phyloP scores from a whole-genome alignment of 352 stramenopile species.

The Globisporangium orthogonon region DNA sequence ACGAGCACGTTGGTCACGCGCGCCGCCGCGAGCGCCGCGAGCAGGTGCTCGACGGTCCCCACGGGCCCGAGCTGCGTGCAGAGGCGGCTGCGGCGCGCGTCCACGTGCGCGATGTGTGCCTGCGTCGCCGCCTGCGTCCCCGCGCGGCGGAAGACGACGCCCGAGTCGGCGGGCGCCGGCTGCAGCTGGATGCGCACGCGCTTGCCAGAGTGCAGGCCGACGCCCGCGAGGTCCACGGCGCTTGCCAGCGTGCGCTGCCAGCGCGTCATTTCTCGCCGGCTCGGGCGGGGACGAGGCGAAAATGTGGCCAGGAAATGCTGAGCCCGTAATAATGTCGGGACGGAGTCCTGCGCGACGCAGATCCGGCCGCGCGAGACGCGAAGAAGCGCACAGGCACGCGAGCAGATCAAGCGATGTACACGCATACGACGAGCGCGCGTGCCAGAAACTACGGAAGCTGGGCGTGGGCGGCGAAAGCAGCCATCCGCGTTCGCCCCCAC shows the following conservation, averaged over 20 bases:
- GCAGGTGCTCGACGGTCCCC: constrained; percentile 60
- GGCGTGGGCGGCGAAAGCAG: too few relatives aligned
- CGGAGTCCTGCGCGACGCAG: too few relatives aligned
- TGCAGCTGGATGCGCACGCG: constrained; percentile 24
- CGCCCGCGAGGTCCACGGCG: constrained; percentile 39
- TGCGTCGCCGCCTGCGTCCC: constrained; percentile 12
- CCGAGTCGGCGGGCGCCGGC: constrained; percentile 21
- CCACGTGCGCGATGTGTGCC: constrained; percentile 28
- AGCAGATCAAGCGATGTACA: too few relatives aligned
- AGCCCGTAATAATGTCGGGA: too few relatives aligned
- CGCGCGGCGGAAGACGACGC: constrained; percentile 32
- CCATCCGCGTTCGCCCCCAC: too few relatives aligned
- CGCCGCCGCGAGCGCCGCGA: constrained; percentile 47
- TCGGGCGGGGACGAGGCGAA: too few relatives aligned
- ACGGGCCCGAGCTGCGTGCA: constrained; percentile 49
- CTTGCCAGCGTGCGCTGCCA: constrained; percentile 48
- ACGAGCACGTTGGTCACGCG: constrained; percentile 41
- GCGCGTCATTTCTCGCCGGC: constrained; percentile 6
- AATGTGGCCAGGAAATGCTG: too few relatives aligned
- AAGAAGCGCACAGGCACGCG: too few relatives aligned
- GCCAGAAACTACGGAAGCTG: too few relatives aligned
- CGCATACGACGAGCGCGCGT: too few relatives aligned
- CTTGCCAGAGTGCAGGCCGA: constrained; percentile 53
- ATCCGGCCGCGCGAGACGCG: too few relatives aligned
- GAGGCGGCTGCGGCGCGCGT: constrained; percentile 36